phyloP scores from a whole-genome alignment of 345 rosid genomes.

The Syzygium jambos region DNA sequence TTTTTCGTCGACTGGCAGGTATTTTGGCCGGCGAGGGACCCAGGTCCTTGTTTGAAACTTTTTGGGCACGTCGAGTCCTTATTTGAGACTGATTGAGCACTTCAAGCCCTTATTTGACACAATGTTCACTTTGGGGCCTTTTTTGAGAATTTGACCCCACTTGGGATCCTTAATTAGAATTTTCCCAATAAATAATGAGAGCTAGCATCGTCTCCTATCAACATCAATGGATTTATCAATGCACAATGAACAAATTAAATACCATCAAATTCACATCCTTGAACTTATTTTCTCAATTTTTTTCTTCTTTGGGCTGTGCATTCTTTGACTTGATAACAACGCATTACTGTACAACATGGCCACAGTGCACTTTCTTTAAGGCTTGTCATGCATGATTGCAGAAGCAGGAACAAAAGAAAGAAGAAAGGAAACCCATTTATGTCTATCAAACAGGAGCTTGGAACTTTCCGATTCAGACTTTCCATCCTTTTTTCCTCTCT shows the following conservation, averaged over 20 bases:
- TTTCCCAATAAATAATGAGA: neutral
- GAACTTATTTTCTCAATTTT: neutral
- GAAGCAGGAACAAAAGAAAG: neutral
- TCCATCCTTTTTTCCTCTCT: neutral
- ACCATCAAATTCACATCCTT: neutral
- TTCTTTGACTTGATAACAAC: neutral
- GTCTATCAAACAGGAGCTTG: neutral
- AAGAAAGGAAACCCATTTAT: neutral
- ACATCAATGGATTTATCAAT: neutral
- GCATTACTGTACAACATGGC: neutral
- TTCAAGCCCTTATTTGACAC: no score
- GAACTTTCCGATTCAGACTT: neutral
- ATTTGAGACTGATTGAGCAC: no score
- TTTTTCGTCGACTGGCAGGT: no score
- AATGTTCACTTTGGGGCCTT: no score
- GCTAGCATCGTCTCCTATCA: neutral
- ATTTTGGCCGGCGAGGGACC: no score
- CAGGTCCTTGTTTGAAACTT: no score
- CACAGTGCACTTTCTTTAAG: neutral
- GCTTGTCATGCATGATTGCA: neutral
- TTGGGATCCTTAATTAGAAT: no score
- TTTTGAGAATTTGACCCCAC: no score
- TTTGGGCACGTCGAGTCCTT: no score
- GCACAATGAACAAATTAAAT: neutral
- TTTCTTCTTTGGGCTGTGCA: neutral